Conservation (phyloP, 2,329 filamentous ascomycete genomes). For the Microsporum audouinii region DNA sequence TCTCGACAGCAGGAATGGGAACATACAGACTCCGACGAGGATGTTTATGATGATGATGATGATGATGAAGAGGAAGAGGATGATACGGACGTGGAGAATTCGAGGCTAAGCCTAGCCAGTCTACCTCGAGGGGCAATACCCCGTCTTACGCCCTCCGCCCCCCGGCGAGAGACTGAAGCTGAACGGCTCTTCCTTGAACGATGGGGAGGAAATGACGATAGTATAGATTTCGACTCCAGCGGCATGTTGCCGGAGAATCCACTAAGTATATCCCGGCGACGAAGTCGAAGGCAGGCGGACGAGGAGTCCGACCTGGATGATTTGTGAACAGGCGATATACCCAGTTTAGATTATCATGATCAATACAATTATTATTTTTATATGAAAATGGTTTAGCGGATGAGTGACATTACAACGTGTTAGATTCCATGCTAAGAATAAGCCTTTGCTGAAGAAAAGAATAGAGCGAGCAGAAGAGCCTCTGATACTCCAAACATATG, state of each 20-base stretch:
- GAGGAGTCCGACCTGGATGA: slow-evolving; percentile 4
- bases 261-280: slow-evolving; percentile 9
- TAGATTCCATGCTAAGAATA: neutral
- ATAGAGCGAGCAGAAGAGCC: neutral
- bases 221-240: slow-evolving; percentile 22
- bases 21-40: slow-evolving; percentile 64
- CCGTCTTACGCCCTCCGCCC: slow-evolving; percentile 19
- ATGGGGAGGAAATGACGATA: slow-evolving; percentile 30
- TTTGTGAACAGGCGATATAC: neutral
- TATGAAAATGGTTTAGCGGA: neutral
- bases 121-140: slow-evolving; percentile 18
- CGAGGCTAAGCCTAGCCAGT: slow-evolving; percentile 13
- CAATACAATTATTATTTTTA: neutral
- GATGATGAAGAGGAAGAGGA: slow-evolving; percentile 26
- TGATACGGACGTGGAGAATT: slow-evolving; percentile 4
- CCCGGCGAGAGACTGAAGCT: slow-evolving; percentile 28
- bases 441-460: neutral
- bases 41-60: slow-evolving; percentile 38
- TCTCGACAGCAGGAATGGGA: slow-evolving; percentile 54
- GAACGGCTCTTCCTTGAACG: slow-evolving; percentile 30
- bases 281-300: neutral
- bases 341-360: neutral
- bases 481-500: neutral
- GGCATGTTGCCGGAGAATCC: slow-evolving; percentile 24
- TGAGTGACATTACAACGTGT: neutral